Base-by-base conservation (phyloP, 352 stramenopile species). In the Phytophthora pini region DNA sequence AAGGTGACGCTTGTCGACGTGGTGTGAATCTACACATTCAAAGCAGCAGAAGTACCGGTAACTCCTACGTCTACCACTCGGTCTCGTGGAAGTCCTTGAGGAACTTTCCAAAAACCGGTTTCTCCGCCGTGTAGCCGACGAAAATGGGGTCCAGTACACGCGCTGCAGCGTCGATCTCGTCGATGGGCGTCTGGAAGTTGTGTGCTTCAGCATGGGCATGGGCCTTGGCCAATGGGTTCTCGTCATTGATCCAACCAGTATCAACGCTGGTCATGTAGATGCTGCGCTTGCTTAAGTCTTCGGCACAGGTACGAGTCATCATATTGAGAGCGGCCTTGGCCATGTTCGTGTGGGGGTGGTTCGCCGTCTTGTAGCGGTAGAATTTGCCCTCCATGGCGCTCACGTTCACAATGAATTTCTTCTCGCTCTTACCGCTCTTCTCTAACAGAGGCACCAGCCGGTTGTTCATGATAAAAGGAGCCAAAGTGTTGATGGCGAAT, bases 191-290 rank as follows among this genome's bases (percentile, higher is more conserved):
- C 84, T 96, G 96, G 79, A 99, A 99, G 52, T 97, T 80, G 76
- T 98, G 96, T 11, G 75, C 89, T 50, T 90, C 65, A 0, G 94
- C 94, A 61, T 97, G 95, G 38, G 95, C 94, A 49, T 93, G 92
- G 5, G 96, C 96, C 73, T 97, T 96, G 55, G 97, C 87, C 31
- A 98, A 67, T 39, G 97, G 97, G 81, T 99, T 98, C 71, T 99
- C 97, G 76, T 99, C 96, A 77, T 99, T 99, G 79, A 99, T 98
- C 97, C 97, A 99, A 62, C 87, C 97, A 15, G 97, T 99, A 79
- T 99, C 97, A n/a, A 99, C 95, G 39, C 89, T 96, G 67, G 98
- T 99, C 97, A 99, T 99, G 70, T 91, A 99, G 59, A 99, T 98
- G 56, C 84, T 71, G 9, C 90, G 85, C 70, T 97, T 98, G 50